phyloP scores from a whole-genome alignment of 495 filamentous ascomycete species.

The Penicillium paxilli region DNA sequence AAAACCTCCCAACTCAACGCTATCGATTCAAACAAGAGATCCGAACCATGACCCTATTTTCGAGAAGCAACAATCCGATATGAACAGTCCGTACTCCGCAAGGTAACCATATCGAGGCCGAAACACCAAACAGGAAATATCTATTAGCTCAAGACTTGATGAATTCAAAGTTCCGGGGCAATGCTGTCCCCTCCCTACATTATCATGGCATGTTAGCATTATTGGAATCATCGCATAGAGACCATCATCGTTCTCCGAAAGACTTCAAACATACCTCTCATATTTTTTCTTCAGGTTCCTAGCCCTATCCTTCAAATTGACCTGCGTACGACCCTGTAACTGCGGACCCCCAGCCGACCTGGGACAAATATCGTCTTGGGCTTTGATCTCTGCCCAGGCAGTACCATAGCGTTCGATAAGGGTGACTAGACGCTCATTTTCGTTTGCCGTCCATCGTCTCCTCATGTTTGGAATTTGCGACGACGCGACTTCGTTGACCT shows the following conservation, averaged over 20 bases:
- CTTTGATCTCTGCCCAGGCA: conserved; percentile 29
- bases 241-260: too few species aligned
- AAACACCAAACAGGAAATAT: not conserved
- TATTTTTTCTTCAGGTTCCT: conserved; percentile 55
- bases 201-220: not conserved
- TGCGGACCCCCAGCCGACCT: conserved; percentile 20
- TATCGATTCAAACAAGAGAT: not conserved
- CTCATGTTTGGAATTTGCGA: not conserved
- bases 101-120: too few species aligned
- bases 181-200: not conserved
- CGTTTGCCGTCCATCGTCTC: conserved; percentile 18
- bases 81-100: too few species aligned
- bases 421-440: conserved; percentile 31
- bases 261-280: not conserved
- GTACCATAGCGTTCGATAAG: conserved; percentile 21
- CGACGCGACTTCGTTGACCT: not conserved
- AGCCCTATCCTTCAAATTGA: conserved; percentile 82
- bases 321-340: conserved; percentile 66
- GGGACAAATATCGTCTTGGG: conserved; percentile 25
- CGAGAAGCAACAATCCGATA: too few species aligned
- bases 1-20: not conserved
- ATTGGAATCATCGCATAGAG: not conserved
- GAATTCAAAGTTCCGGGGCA: not conserved
- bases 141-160: not conserved
- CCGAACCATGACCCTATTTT: too few species aligned